Conservation (phyloP, 225 moss, liverwort and hornwort genomes). For the Polytrichum commune region DNA sequence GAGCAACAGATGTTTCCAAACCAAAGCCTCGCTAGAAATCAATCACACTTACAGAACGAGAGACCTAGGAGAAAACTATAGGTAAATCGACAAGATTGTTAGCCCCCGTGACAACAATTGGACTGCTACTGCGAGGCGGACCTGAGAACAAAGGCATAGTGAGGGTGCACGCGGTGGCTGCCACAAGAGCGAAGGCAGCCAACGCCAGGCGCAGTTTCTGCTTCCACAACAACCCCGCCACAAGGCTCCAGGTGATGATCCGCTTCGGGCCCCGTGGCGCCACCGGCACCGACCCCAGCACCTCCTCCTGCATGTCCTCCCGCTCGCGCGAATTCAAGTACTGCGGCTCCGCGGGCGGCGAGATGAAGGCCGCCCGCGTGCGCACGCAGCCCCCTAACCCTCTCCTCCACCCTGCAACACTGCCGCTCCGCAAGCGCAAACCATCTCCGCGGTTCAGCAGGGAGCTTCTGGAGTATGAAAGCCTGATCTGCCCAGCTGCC, state of each 20-base stretch:
- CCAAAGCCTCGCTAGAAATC: no score
- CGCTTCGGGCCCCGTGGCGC: conserved; percentile 56
- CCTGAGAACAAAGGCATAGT: conserved; percentile 99
- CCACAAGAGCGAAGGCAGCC: conserved; percentile 63
- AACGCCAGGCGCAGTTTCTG: conserved; percentile 66
- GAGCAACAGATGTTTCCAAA: neutral
- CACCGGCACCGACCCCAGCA: conserved; percentile 50
- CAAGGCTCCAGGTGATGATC: conserved; percentile 56
- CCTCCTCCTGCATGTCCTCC: conserved; percentile 28
- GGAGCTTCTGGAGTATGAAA: conserved; percentile 8
- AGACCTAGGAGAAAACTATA: no score
- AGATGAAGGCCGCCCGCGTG: conserved; percentile 46
- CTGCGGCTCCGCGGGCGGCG: conserved; percentile 64
- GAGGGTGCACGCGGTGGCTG: conserved; percentile 79
- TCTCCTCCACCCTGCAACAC: neutral
- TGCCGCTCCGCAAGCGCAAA: neutral
- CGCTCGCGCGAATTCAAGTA: conserved; percentile 23
- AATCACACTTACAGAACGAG: no score
- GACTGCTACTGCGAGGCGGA: neutral
- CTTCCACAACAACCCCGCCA: conserved; percentile 62
- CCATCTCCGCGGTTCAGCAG: conserved; percentile 15
- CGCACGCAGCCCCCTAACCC: conserved; percentile 6
- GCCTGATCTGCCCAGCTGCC: conserved; percentile 26
- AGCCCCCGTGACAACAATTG: no score
- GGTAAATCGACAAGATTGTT: no score